A percentile compares a stretch with the other conserved stretches of the same genome.
Conservation (phyloP, 208 protist species). For the Sergeia podlipaevii region DNA sequence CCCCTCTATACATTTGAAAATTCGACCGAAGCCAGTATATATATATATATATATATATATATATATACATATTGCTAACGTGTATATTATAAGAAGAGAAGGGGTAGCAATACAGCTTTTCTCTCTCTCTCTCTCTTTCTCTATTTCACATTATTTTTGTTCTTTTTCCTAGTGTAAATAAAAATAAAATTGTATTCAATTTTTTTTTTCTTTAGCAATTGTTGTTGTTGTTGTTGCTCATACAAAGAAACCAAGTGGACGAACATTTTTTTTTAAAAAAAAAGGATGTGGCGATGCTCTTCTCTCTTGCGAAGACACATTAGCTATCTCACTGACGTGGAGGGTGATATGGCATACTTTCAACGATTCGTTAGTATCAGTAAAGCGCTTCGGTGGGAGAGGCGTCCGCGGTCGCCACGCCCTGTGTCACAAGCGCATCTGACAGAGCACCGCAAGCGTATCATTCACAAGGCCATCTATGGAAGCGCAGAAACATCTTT, state of each 20-base stretch:
- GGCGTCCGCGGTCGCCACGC: not conserved
- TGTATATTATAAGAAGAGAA: no score
- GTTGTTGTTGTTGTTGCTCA: not conserved
- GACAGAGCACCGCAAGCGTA: not conserved
- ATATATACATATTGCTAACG: no score
- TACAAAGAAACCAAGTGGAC: not conserved
- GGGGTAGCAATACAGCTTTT: not conserved
- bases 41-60: no score
- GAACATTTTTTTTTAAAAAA: not conserved
- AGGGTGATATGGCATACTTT: slow-evolving; percentile 85
- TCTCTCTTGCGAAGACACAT: slow-evolving; percentile 22
- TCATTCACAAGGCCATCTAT: no score
- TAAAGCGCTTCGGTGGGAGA: slow-evolving; percentile 14
- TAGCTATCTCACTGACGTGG: slow-evolving; percentile 86
- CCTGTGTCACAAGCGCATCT: not conserved
- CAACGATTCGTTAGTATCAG: slow-evolving; percentile 52
- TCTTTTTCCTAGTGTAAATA: not conserved
- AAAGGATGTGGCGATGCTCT: slow-evolving; percentile 22
- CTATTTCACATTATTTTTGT: slow-evolving; percentile 1
- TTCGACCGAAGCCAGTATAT: no score
- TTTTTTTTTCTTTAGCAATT: no score
- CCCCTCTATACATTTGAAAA: no score
- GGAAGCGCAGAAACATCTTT: no score
- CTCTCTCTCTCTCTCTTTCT: slow-evolving; percentile 1
- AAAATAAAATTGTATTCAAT: no score